Conservation (phyloP, 345 rosid species). For the Erysimum cheiranthoides region DNA sequence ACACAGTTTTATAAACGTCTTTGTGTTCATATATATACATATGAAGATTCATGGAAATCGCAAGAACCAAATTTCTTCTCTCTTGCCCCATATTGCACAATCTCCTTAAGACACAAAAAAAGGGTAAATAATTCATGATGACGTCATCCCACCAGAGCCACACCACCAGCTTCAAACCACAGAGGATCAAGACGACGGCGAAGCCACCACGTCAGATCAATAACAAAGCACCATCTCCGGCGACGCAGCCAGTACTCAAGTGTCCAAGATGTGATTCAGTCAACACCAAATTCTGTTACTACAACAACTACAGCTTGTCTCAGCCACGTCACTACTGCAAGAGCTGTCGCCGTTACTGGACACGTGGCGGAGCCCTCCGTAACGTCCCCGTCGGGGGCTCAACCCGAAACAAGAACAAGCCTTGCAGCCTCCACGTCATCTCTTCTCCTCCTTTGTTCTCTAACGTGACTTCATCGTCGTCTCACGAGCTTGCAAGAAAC, state of each 20-base stretch:
- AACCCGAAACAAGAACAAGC: slow-evolving; percentile 77
- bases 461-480: slow-evolving; percentile 47
- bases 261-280: slow-evolving; percentile 88
- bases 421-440: slow-evolving; percentile 51
- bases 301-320: slow-evolving; percentile 90
- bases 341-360: slow-evolving; percentile 87
- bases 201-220: slow-evolving; percentile 44
- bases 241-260: slow-evolving; percentile 50
- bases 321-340: slow-evolving; percentile 92
- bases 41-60: slow-evolving; percentile 29
- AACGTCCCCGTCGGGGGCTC: slow-evolving; percentile 92
- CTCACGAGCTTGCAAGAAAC: slow-evolving; percentile 64
- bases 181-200: slow-evolving; percentile 33
- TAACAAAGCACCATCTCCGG: slow-evolving; percentile 43
- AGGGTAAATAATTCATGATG: slow-evolving; percentile 17
- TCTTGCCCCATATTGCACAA: slow-evolving; percentile 11
- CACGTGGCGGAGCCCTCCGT: slow-evolving; percentile 80
- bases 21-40: slow-evolving; percentile 22
- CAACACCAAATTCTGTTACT: slow-evolving; percentile 92
- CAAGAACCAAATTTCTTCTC: slow-evolving; percentile 28
- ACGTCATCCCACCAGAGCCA: slow-evolving; percentile 41
- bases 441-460: slow-evolving; percentile 49
- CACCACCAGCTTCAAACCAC: slow-evolving; percentile 42
- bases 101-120: slow-evolving; percentile 4
- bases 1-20: slow-evolving; percentile 1